Base-by-base conservation (phyloP, 768 basidiomycete species). In the Tulasnella sp. region DNA sequence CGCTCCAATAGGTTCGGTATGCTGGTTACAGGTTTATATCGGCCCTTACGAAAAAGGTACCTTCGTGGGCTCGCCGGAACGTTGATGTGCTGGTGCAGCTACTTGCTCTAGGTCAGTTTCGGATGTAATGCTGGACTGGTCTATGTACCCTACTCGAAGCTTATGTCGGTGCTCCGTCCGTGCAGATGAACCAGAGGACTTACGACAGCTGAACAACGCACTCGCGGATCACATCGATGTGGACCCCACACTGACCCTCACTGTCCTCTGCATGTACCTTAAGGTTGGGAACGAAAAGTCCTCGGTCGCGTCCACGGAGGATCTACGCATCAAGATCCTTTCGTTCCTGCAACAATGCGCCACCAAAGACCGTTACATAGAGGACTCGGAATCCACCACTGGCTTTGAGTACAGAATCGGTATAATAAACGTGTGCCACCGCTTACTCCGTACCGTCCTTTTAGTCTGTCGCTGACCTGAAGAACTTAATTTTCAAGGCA, bases 11-110 rank as follows among this genome's bases (percentile, higher is more conserved):
- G 57, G 49, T 59, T 41, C 57, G 57, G 38, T 56, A 56, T 31
- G 38, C 41, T 42, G 54, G 45, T 19, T 19, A 31, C 49, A 31
- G 49, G 45, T 49, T 59, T 48, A 59, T 59, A 7, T 44, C 43
- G 19, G 31, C 30, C 25, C 49, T 49, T 30, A 38, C 57, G 15
- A 49, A 41, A 19, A 1, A 50, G 31, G 24, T 48, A 19, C 46
- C 57, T 1, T 51, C 45, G 21, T 59, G 57, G 57, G 46, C 57
- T 10, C 48, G 57, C 9, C 29, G 57, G 27, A 59, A 59, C 38
- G 57, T 48, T 2, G 57, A 59, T n/a, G 49, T 59, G n/a, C 29
- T 59, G 15, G 43, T 59, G 15, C 57, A 59, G 25, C 48, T 59
- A n/a, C 25, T 48, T 29, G 46, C 46, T n/a, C 46, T 45, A 24